phyloP scores from a whole-genome alignment of 2,329 filamentous ascomycete species.

The Aspergillus arachidicola region DNA sequence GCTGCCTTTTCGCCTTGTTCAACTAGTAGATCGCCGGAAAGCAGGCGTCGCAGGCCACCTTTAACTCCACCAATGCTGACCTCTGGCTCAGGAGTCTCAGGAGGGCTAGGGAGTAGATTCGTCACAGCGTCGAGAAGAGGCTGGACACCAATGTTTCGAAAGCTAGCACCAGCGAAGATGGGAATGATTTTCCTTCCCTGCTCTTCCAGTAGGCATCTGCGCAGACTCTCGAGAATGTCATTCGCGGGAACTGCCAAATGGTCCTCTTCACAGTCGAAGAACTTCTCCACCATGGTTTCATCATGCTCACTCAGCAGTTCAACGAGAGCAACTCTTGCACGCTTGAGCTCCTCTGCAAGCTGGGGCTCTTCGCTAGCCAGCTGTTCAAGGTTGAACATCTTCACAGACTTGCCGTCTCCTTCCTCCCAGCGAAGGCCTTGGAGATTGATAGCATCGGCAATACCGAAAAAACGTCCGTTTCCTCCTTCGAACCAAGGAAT shows the following conservation, averaged over 20 bases:
- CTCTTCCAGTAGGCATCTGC: constrained; percentile 66
- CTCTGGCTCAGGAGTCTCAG: constrained; percentile 76
- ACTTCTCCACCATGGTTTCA: constrained; percentile 80
- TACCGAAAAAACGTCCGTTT: constrained; percentile 75
- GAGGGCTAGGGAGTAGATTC: constrained; percentile 81
- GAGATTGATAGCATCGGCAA: constrained; percentile 80
- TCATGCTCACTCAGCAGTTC: constrained; percentile 88
- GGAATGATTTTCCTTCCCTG: constrained; percentile 73
- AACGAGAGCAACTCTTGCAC: constrained; percentile 74
- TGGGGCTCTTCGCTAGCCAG: constrained; percentile 52
- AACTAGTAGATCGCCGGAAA: constrained; percentile 50
- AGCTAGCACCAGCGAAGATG: constrained; percentile 87
- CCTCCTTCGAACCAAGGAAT: constrained; percentile 86
- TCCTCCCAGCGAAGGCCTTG: constrained; percentile 74
- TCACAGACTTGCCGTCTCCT: constrained; percentile 65
- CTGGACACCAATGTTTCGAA: constrained; percentile 91
- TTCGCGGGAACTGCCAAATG: constrained; percentile 66
- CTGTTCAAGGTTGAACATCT: constrained; percentile 59
- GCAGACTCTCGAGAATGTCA: constrained; percentile 72
- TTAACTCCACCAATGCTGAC: constrained; percentile 66
- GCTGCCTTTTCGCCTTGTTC: constrained; percentile 35
- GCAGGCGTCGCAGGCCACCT: constrained; percentile 56
- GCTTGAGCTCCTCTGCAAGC: constrained; percentile 68
- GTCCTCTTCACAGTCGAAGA: constrained; percentile 75
- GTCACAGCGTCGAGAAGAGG: constrained; percentile 86